Evolutionary conservation across 441 rosid species (phyloP), one percentile per base, ranked within the genome.

Genomic region (Biscutella auriculata): DNA sequence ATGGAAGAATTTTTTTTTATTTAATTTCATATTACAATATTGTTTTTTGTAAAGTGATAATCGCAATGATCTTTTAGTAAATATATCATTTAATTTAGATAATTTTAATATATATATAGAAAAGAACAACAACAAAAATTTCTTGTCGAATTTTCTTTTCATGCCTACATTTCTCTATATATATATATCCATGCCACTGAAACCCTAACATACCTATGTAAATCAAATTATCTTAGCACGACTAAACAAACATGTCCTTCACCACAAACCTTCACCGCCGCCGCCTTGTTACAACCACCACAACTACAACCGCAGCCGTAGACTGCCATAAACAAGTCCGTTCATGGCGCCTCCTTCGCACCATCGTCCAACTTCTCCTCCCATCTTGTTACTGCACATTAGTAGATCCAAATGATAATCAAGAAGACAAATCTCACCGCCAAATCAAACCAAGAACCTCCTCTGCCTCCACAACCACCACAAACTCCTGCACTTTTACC

Each of bases 321-420:
- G 92, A 87, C 65, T 87, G 89, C 77, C 79, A 82, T 23, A 82
- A 82, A 56, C 89, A 87, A 48, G 89, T 84, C 61, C 83, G 87
- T 30, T 84, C 88, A 39, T 82, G 92, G 89, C 70, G 87, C 60
- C 72, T 84, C 57, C 74, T 87, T 11, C 81, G 82, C 12, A 73
- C 73, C 55, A 80, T 87, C 45, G 35, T 76, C 4, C 60, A 73
- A 49, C 79, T 82, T 39, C 79, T 87, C 45, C 57, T 84, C 50
- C 89, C 95, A 12, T 76, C 56, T 51, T 87, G 92, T 71, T 66
- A 72, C 48, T 66, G 81, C 74, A 43, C 75, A 39, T 61, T 69
- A 36, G 14, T 57, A 42, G 68, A 57, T 5, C 44, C 62, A 56
- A 63, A 29, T 60, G 68, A 72, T 56, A 11, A 14, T 49, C 72